phyloP scores from a whole-genome alignment of 306 rosid genomes.

The Crataegus laevigata region DNA sequence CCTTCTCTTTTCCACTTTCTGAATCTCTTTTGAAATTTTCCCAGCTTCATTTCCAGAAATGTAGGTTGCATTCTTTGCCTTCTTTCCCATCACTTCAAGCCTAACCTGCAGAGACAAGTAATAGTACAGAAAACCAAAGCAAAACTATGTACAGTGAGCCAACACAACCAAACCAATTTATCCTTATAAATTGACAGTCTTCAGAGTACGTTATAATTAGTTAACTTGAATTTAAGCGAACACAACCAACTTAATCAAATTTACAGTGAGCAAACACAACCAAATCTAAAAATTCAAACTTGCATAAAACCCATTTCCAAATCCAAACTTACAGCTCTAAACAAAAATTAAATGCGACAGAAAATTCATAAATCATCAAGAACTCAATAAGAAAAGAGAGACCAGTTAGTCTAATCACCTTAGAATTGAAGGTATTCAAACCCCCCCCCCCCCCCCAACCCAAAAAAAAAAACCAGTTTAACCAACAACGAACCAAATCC shows the following conservation, averaged over 20 bases:
- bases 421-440: background rate
- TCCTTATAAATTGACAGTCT: background rate
- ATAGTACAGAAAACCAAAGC: background rate
- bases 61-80: slow-evolving; percentile 94
- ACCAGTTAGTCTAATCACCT: background rate
- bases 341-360: background rate
- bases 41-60: slow-evolving; percentile 96
- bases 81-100: slow-evolving; percentile 99
- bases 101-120: slow-evolving; percentile 49
- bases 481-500: background rate
- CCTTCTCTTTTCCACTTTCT: slow-evolving; percentile 96
- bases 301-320: background rate
- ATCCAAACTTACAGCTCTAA: background rate
- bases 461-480: too few relatives aligned
- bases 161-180: background rate
- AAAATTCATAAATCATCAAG: background rate
- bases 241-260: background rate
- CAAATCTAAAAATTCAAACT: background rate
- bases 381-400: background rate
- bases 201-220: background rate
- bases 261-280: background rate
- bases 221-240: background rate
- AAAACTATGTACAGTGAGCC: background rate
- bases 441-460: too few relatives aligned
- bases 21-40: slow-evolving; percentile 94